Base-by-base conservation (phyloP, 176 grass and related monocot species). In the Avena sativa region DNA sequence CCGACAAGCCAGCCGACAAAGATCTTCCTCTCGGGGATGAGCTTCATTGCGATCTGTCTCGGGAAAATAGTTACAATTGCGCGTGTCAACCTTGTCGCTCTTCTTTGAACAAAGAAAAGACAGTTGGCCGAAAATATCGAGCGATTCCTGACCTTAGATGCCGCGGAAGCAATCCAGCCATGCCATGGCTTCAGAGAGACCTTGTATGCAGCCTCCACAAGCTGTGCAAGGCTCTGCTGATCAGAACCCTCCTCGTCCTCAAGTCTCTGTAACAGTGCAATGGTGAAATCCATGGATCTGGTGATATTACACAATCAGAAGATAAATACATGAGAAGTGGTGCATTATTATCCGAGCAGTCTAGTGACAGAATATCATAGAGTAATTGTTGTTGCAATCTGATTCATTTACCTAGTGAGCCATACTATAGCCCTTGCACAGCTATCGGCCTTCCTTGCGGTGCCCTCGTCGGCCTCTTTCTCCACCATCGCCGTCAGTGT, bases 131-230 rank as follows among this genome's bases (percentile, higher is more conserved):
- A 63, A 65, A 67, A 12, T 52, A 12, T n/a, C 13, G 48, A 47
- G 46, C 43, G 10, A 12, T 21, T 44, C 8, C 62, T 46, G 67
- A 98, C 97, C 92, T 96, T 98, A 34, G 85, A 98, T 46, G 97
- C 94, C 26, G 97, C 97, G 20, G 94, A 94, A 52, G 97, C 88
- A 48, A 98, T 96, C 97, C 97, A 96, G 21, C 97, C 97, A 83
- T 96, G 97, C 89, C 94, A 98, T 64, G 85, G 97, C 73, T 91
- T 91, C 16, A 98, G 81, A 43, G 83, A 87, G 56, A 21, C 61
- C 67, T 21, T 63, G 66, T 96, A 98, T 6, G 90, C 87, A 51
- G 88, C 83, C 79, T 98, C 92, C 17, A 96, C 86, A 7, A 91
- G 68, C 74, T 98, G 70, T 12, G 79, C 51, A 38, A 98, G 81